Conservation (phyloP, 352 stramenopile genomes). For the Pythium coloratum region DNA sequence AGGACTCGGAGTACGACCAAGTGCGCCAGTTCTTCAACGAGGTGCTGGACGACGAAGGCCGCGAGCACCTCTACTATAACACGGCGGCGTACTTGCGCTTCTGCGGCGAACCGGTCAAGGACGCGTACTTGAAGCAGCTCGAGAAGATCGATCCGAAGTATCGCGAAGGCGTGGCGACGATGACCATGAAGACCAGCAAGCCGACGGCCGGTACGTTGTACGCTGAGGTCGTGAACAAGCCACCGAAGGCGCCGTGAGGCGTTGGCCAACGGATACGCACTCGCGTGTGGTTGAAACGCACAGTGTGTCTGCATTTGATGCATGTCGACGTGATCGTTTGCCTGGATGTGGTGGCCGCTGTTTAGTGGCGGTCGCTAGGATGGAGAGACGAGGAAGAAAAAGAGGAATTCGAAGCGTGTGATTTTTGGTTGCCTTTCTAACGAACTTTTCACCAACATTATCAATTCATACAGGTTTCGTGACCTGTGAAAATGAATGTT, state of each 20-base stretch:
- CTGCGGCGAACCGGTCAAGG: conserved; percentile 18
- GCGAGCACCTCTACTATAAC: conserved; percentile 30
- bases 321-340: neutral
- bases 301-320: neutral
- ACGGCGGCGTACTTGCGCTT: conserved; percentile 32
- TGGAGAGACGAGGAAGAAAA: neutral
- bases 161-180: conserved; percentile 22
- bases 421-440: neutral
- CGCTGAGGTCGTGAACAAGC: conserved; percentile 22
- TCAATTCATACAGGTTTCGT: neutral
- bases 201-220: conserved; percentile 28
- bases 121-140: conserved; percentile 32
- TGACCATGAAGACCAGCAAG: conserved; percentile 11
- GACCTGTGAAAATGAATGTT: conserved; percentile 12
- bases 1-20: conserved; percentile 32
- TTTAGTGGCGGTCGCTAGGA: too few relatives aligned
- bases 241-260: conserved; percentile 18
- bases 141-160: conserved; percentile 29
- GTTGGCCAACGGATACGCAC: too few relatives aligned
- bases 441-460: neutral
- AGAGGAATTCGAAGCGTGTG: neutral
- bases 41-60: conserved; percentile 20
- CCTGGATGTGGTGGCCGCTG: too few relatives aligned
- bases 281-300: too few relatives aligned
- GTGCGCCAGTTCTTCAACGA: conserved; percentile 28